A percentile compares a stretch with the other conserved stretches of the same genome.
Evolutionary conservation across 176 grass and related monocot genomes (phyloP).

Genomic region (Zoysia pacifica): DNA sequence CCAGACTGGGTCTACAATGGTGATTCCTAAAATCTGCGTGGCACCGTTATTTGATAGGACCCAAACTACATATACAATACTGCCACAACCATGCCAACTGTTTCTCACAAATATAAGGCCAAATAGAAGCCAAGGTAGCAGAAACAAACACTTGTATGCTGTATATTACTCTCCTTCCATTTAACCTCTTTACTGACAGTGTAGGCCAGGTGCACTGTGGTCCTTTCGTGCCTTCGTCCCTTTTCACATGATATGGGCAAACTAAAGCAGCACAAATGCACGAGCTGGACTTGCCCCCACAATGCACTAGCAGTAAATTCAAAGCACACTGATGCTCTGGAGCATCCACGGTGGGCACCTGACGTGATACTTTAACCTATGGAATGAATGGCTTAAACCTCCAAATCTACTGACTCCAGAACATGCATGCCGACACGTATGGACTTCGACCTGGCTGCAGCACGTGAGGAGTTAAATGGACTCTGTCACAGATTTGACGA

Average conservation of each 20-base stretch:
- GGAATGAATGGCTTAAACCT: constrained; percentile 33
- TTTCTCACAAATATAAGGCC: constrained; percentile 21
- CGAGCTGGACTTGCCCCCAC: constrained; percentile 31
- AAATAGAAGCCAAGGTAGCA: constrained; percentile 23
- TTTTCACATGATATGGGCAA: constrained; percentile 24
- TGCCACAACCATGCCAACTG: constrained; percentile 17
- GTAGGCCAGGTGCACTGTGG: constrained; percentile 26
- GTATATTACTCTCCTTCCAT: constrained; percentile 30
- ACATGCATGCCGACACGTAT: constrained; percentile 49
- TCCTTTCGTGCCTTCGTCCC: constrained; percentile 10
- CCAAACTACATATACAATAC: constrained; percentile 34
- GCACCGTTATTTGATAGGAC: constrained; percentile 8
- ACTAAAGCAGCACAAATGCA: constrained; percentile 39
- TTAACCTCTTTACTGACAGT: constrained; percentile 43
- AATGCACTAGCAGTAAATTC: constrained; percentile 43
- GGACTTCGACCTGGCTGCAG: constrained; percentile 28
- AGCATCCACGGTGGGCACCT: constrained; percentile 25
- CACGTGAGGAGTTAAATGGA: constrained; percentile 44
- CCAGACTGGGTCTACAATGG: constrained; percentile 38
- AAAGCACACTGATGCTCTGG: constrained; percentile 25
- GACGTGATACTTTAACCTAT: constrained; percentile 32
- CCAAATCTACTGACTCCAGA: constrained; percentile 29
- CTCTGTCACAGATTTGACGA: constrained; percentile 47
- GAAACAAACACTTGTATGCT: constrained; percentile 20
- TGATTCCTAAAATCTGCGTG: constrained; percentile 34